Conservation (phyloP, 306 rosid genomes). For the Sesbania bispinosa region DNA sequence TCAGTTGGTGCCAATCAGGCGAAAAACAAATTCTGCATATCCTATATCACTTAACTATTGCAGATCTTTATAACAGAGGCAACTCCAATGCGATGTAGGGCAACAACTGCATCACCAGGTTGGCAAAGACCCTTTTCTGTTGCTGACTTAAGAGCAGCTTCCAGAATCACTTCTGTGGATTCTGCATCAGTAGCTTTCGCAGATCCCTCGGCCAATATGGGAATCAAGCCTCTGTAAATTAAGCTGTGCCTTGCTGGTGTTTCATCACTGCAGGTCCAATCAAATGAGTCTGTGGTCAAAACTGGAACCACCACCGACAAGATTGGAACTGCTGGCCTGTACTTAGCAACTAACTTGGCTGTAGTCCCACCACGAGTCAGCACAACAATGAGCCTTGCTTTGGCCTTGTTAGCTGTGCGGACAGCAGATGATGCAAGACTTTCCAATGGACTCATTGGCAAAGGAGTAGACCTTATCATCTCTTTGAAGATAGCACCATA, state of each 20-base stretch:
- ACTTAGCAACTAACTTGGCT: constrained; percentile 89
- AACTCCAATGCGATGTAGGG: constrained; percentile 82
- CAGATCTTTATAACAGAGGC: constrained; percentile 96
- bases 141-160: constrained; percentile 89
- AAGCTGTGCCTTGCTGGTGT: constrained; percentile 93
- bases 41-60: constrained; percentile 51
- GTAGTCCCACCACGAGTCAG: constrained; percentile 89
- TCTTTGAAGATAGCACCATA: constrained; percentile 89
- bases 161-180: constrained; percentile 87
- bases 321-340: constrained; percentile 94
- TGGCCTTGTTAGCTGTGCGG: constrained; percentile 88
- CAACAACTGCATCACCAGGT: constrained; percentile 89
- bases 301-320: constrained; percentile 93
- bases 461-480: constrained; percentile 89
- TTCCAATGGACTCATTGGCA: constrained; percentile 98
- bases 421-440: constrained; percentile 98
- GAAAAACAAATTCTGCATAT: constrained; percentile 10
- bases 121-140: constrained; percentile 60
- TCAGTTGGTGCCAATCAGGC: constrained; percentile 2
- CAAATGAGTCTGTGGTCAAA: constrained; percentile 79
- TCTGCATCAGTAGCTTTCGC: constrained; percentile 99
- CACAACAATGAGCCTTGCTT: constrained; percentile 82
- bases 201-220: constrained; percentile 89
- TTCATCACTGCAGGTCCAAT: constrained; percentile 93
- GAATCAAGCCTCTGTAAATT: constrained; percentile 89